These are phyloP conservation scores for Inonotus hispidus DNA, from an alignment of 1,284 basidiomycete genomes.

Conservation along the genomic window DNA sequence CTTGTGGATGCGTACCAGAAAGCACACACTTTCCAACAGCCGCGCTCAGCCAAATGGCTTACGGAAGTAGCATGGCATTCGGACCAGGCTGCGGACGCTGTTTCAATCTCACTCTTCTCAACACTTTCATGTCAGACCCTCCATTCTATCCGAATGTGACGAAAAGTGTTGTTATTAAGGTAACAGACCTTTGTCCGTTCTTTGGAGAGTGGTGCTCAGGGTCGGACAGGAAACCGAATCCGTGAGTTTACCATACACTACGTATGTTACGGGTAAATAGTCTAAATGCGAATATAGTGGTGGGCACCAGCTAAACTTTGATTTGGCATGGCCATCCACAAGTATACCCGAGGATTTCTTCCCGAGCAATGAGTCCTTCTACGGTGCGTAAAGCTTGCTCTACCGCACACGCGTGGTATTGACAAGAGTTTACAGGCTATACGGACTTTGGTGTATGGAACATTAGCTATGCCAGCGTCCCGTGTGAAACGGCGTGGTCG, in stretches of 20 bases:
- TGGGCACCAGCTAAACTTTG: constrained; percentile 67
- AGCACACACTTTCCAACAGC: constrained; percentile 74
- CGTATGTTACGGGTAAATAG: background rate
- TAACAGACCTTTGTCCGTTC: constrained; percentile 69
- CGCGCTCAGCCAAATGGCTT: constrained; percentile 71
- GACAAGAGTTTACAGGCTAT: constrained; percentile 31
- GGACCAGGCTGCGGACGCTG: constrained; percentile 71
- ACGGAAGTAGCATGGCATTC: constrained; percentile 65
- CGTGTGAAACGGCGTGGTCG: constrained; percentile 55
- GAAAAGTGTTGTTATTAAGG: constrained; percentile 63
- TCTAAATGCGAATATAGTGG: constrained; percentile 38
- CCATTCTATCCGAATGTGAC: constrained; percentile 59
- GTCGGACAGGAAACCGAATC: constrained; percentile 51
- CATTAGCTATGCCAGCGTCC: constrained; percentile 56
- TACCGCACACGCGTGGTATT: background rate
- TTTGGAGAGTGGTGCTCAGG: constrained; percentile 60
- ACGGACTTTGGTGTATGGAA: constrained; percentile 83
- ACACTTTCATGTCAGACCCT: constrained; percentile 60
- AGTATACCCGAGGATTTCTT: constrained; percentile 68
- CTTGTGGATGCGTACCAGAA: constrained; percentile 59
- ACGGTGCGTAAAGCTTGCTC: constrained; percentile 36
- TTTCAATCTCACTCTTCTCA: constrained; percentile 68
- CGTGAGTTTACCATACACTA: constrained; percentile 39
- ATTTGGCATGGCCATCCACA: constrained; percentile 68
- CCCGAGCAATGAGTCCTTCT: constrained; percentile 56